Percentiles rank a stretch among this genome's conserved stretches.
phyloP scores from a whole-genome alignment of 306 rosid species.

The Bauhinia variegata region DNA sequence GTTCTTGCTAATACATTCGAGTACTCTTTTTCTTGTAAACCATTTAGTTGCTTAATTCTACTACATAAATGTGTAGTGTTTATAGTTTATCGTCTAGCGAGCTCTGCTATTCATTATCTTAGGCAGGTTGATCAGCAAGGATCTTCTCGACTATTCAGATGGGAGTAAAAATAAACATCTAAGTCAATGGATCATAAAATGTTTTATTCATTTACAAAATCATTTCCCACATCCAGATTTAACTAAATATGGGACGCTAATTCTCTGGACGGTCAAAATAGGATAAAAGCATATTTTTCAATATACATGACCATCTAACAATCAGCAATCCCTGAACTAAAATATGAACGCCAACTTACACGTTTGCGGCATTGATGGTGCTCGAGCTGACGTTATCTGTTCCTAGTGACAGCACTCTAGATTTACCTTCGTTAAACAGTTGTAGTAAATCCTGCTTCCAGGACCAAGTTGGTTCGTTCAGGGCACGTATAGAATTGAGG shows the following conservation, averaged over 20 bases:
- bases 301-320: conserved; percentile 19
- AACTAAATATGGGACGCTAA: neutral
- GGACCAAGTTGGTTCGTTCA: conserved; percentile 83
- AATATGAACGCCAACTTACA: conserved; percentile 33
- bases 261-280: conserved; percentile 10
- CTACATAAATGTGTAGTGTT: too few relatives aligned
- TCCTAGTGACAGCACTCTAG: conserved; percentile 39
- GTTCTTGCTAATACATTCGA: too few relatives aligned
- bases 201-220: too few relatives aligned
- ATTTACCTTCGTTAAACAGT: conserved; percentile 47
- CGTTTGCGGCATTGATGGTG: conserved; percentile 45
- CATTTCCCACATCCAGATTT: too few relatives aligned
- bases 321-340: conserved; percentile 22
- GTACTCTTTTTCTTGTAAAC: too few relatives aligned
- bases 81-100: too few relatives aligned
- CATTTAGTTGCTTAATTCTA: too few relatives aligned
- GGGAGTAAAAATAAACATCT: too few relatives aligned
- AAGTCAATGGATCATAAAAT: too few relatives aligned
- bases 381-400: conserved; percentile 36
- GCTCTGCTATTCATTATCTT: too few relatives aligned
- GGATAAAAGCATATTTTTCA: conserved; percentile 27
- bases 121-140: too few relatives aligned
- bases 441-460: conserved; percentile 71
- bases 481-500: conserved; percentile 87
- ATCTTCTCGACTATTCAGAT: too few relatives aligned